Evolutionary conservation across 2,329 filamentous ascomycete genomes (phyloP).

Genomic region (Pyrenophora graminea): DNA sequence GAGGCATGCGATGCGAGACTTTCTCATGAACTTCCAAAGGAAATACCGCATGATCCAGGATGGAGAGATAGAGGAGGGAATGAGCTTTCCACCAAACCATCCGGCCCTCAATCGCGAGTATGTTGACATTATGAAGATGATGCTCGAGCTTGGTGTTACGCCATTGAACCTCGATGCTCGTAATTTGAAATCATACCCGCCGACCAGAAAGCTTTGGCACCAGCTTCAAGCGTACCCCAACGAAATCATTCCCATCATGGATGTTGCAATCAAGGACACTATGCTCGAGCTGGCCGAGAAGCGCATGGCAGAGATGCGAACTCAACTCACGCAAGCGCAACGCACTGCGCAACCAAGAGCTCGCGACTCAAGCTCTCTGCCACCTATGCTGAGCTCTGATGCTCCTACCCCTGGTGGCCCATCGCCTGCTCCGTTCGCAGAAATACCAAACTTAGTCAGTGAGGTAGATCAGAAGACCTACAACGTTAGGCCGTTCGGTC

Average conservation of each 20-base stretch:
- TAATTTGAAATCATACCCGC: conserved; percentile 90
- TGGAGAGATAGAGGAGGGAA: conserved; percentile 72
- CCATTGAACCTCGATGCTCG: conserved; percentile 85
- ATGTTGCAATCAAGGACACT: conserved; percentile 88
- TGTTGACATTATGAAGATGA: conserved; percentile 81
- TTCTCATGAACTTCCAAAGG: conserved; percentile 85
- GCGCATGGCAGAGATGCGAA: conserved; percentile 72
- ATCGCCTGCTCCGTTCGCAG: conserved; percentile 42
- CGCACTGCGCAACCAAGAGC: conserved; percentile 49
- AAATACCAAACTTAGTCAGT: conserved; percentile 70
- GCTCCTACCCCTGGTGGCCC: conserved; percentile 53
- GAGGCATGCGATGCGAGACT: conserved; percentile 85
- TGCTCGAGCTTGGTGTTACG: conserved; percentile 83
- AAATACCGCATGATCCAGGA: conserved; percentile 94
- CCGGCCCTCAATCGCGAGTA: conserved; percentile 81
- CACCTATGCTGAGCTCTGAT: conserved; percentile 80
- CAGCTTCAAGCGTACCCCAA: conserved; percentile 93
- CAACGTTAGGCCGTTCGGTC: conserved; percentile 84
- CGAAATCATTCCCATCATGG: conserved; percentile 95
- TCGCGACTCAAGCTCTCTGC: conserved; percentile 69
- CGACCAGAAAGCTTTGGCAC: conserved; percentile 92
- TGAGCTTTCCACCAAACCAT: conserved; percentile 68
- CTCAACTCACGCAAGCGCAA: conserved; percentile 60
- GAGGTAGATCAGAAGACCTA: conserved; percentile 81
- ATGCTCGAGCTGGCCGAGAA: conserved; percentile 88